Conservation (phyloP, 2,329 filamentous ascomycete species). For the Fusarium coicis region DNA sequence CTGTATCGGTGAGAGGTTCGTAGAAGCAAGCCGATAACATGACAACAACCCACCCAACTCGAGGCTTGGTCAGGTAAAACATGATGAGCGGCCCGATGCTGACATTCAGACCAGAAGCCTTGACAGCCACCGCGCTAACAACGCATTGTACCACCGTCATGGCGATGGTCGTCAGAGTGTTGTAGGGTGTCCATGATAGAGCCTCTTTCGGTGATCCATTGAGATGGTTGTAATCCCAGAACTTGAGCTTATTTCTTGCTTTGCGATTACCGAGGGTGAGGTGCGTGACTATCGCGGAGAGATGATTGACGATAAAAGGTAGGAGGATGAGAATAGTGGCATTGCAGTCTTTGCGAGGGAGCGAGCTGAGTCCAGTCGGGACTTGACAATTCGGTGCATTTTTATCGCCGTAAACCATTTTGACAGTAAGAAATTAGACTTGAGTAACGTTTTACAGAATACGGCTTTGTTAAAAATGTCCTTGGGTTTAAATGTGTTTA, state of each 20-base stretch:
- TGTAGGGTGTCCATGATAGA: not conserved
- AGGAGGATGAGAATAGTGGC: not conserved
- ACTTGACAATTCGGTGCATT: not conserved
- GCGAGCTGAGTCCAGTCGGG: not conserved
- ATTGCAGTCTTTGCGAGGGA: not conserved
- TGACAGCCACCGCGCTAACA: not conserved
- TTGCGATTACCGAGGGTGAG: not conserved
- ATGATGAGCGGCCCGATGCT: not conserved
- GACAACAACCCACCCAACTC: not conserved
- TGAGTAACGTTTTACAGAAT: not conserved
- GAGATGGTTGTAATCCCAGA: not conserved
- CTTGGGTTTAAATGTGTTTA: not conserved
- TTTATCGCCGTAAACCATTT: not conserved
- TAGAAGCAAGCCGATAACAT: not conserved
- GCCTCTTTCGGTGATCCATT: not conserved
- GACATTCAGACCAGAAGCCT: not conserved
- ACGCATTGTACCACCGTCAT: not conserved
- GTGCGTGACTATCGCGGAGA: not conserved
- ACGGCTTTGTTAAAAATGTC: not conserved
- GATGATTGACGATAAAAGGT: not conserved
- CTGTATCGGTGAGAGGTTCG: not conserved
- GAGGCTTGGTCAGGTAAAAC: not conserved
- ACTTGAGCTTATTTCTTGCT: not conserved
- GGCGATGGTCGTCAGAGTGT: fast-evolving
- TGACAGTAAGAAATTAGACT: not conserved